Conservation (phyloP, 108 stramenopile genomes). For the Cyclostephanos tholiformis region DNA sequence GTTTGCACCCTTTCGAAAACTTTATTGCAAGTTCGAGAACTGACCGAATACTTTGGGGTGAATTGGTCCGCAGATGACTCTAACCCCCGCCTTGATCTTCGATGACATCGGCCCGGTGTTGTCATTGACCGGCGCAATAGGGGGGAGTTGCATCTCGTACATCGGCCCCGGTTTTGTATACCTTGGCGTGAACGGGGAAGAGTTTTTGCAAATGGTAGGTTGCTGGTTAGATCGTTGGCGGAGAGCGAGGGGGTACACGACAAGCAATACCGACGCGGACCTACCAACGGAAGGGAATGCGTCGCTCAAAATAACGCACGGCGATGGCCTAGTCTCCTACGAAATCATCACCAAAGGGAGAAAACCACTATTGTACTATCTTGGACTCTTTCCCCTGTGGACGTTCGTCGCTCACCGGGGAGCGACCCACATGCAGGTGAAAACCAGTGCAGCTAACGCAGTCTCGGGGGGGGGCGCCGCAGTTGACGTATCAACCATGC, state of each 20-base stretch:
- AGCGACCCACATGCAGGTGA: constrained; percentile 26
- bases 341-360: constrained; percentile 25
- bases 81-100: constrained; percentile 76
- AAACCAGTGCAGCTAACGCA: constrained; percentile 28
- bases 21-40: neutral
- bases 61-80: constrained; percentile 17
- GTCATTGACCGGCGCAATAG: constrained; percentile 76
- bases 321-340: constrained; percentile 18
- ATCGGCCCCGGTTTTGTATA: constrained; percentile 78
- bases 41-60: neutral
- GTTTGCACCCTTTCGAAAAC: neutral
- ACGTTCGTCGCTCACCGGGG: constrained; percentile 42
- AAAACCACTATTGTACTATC: constrained; percentile 52
- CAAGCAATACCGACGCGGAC: constrained; percentile 29
- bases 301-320: constrained; percentile 45
- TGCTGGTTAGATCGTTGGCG: constrained; percentile 22
- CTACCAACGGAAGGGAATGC: constrained; percentile 76
- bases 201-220: constrained; percentile 49
- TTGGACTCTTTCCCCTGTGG: constrained; percentile 48
- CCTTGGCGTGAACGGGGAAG: constrained; percentile 78
- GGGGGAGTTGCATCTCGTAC: constrained; percentile 71
- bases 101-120: constrained; percentile 81
- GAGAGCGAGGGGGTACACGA: constrained; percentile 12
- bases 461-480: constrained; percentile 14
- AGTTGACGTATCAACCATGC: constrained; percentile 22